Evolutionary conservation across 768 basidiomycete genomes (phyloP).

Genomic region (Lentinula guzmanii): DNA sequence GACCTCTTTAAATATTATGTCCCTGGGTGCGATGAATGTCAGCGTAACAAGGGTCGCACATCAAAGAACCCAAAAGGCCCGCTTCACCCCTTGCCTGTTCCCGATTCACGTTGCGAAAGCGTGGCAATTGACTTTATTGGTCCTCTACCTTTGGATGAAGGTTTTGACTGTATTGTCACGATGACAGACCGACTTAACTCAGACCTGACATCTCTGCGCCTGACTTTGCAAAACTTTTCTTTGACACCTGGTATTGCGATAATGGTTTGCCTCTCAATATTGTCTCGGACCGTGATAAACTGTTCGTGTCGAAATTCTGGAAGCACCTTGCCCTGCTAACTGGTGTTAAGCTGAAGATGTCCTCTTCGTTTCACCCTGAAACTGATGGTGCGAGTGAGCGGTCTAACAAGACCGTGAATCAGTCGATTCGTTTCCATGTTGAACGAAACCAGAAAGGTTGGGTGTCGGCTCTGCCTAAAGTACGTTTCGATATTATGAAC

Average conservation of each 20-base stretch:
- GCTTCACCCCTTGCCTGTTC: not conserved
- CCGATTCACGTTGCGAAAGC: not conserved
- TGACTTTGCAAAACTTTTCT: conserved; percentile 11
- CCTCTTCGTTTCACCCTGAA: conserved; percentile 27
- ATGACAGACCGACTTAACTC: conserved; percentile 1
- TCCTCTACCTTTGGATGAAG: conserved; percentile 16
- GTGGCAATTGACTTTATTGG: conserved; percentile 13
- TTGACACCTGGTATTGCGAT: conserved; percentile 16
- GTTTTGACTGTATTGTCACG: conserved; percentile 16
- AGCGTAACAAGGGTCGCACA: conserved; percentile 19
- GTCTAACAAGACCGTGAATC: conserved; percentile 5
- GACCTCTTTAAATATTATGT: conserved; percentile 19
- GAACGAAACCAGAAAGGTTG: conserved; percentile 18
- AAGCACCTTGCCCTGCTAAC: too few relatives aligned
- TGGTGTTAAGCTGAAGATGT: conserved; percentile 15
- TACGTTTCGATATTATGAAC: conserved; percentile 17
- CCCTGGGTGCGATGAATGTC: conserved; percentile 16
- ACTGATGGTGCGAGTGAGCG: conserved; percentile 24
- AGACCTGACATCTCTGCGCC: conserved; percentile 10
- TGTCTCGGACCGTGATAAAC: too few relatives aligned
- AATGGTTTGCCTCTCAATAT: too few relatives aligned
- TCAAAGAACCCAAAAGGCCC: conserved; percentile 4
- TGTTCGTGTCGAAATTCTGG: too few relatives aligned
- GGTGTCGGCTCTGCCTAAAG: conserved; percentile 9
- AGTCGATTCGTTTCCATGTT: conserved; percentile 14